Base-by-base conservation (phyloP, 2,329 filamentous ascomycete species). In the Trichoderma lentiforme region DNA sequence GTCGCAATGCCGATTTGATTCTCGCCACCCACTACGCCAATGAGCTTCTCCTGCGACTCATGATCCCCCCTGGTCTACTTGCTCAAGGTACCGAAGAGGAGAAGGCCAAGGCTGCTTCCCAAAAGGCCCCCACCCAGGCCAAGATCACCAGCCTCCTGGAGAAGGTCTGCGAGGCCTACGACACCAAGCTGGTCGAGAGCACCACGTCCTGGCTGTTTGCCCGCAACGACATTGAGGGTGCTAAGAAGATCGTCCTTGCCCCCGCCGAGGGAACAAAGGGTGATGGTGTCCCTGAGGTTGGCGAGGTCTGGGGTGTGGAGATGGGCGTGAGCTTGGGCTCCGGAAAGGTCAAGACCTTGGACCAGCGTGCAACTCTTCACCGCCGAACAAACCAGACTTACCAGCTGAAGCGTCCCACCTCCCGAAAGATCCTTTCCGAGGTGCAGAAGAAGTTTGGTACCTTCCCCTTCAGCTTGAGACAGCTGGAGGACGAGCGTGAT, bases 221-320 rank as follows among this genome's bases (percentile, higher is more conserved):
- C 80, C 93, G 93, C 82, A 97, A 98, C 84, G 96, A 99, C 84
- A 98, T 99, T 75, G 96, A 99, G 86, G 93, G 93, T 78, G 82
- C 92, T 87, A 98, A 98, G 91, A 98, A 98, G 90, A 97, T 99
- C 80, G 96, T 99, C 76, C 86, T 99, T 72, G 89, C 94, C 28
- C 93, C 94, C 39, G 89, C 91, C 66, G 94, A 98, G 79, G 93
- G 93, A 75, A 90, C 92, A 80, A 97, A 94, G 86, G 95, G 95
- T 71, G 96, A 99, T 74, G 96, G 96, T 79, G 83, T 90, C 72
- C 93, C 96, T 72, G 95, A 97, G 79, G 85, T 97, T 71, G 92
- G 93, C 76, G 96, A 99, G 82, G 95, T 97, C 73, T 99, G 96
- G 96, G 96, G 96, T 83, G 93, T 99, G 70, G 96, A 99, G 87